Conservation (phyloP, 2,329 filamentous ascomycete genomes). For the Aureobasidium subglaciale region DNA sequence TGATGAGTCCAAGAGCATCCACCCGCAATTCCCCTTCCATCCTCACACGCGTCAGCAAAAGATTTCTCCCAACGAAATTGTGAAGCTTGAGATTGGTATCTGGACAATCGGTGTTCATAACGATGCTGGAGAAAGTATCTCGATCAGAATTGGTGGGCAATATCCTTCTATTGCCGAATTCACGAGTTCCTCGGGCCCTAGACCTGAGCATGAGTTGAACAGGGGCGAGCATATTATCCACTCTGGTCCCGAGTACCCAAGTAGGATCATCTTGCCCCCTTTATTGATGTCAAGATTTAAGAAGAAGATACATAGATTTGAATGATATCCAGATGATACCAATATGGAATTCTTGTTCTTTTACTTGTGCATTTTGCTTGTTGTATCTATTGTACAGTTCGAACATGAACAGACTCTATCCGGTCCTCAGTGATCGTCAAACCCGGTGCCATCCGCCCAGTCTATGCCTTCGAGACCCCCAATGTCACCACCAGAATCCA, state of each 20-base stretch:
- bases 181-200: neutral
- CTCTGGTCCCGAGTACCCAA: slow-evolving; percentile 2
- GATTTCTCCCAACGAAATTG: slow-evolving; percentile 33
- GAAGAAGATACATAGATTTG: neutral
- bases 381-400: no score
- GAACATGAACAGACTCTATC: no score
- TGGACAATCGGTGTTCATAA: slow-evolving; percentile 41
- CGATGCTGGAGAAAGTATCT: slow-evolving; percentile 31
- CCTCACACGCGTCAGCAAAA: slow-evolving; percentile 35
- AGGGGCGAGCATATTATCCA: slow-evolving; percentile 8
- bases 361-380: no score
- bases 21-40: slow-evolving; percentile 28
- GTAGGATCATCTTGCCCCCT: slow-evolving; percentile 14
- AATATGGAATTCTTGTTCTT: no score
- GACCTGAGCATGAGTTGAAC: slow-evolving; percentile 6
- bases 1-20: slow-evolving; percentile 19
- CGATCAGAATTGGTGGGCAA: slow-evolving; percentile 1
- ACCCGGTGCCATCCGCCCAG: neutral
- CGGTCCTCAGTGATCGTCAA: neutral
- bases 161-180: slow-evolving; percentile 12
- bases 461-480: neutral
- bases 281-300: neutral
- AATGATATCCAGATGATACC: neutral
- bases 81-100: slow-evolving; percentile 41
- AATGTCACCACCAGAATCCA: slow-evolving; percentile 4